Evolutionary conservation across 257 asterid genomes (phyloP).

Genomic region (Scutellaria galericulata): DNA sequence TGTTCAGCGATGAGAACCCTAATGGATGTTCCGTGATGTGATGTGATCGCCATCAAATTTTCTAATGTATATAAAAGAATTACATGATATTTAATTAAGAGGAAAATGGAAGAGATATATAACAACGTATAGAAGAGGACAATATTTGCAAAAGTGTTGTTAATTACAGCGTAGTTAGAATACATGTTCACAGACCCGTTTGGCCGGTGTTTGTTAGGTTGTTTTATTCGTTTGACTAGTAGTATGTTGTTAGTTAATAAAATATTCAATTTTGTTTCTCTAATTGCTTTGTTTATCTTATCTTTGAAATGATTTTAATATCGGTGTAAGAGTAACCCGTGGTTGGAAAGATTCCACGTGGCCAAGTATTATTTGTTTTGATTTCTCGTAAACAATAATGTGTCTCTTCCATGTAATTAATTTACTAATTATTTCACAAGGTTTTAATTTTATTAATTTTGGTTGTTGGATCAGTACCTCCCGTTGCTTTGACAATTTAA

Average conservation of each 20-base stretch:
- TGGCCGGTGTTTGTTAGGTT: constrained; percentile 46
- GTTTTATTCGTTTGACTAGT: constrained; percentile 36
- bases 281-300: constrained; percentile 26
- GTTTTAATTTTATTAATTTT: neutral
- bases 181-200: constrained; percentile 27
- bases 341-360: constrained; percentile 34
- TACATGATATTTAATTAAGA: neutral
- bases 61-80: constrained; percentile 46
- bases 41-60: constrained; percentile 56
- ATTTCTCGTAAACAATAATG: neutral
- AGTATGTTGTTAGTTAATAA: constrained; percentile 30
- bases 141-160: neutral
- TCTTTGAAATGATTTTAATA: neutral
- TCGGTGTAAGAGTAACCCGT: constrained; percentile 12
- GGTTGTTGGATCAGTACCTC: constrained; percentile 27
- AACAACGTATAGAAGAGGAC: constrained; percentile 21
- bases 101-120: neutral
- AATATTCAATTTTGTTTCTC: constrained; percentile 35
- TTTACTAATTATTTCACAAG: neutral
- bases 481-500: constrained; percentile 6
- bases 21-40: constrained; percentile 78
- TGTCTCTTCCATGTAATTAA: constrained; percentile 21
- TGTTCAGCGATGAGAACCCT: constrained; percentile 93
- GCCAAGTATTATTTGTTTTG: neutral
- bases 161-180: constrained; percentile 20